phyloP scores from a whole-genome alignment of 73 alveolate genomes.

The Tetrahymena elliotti region DNA sequence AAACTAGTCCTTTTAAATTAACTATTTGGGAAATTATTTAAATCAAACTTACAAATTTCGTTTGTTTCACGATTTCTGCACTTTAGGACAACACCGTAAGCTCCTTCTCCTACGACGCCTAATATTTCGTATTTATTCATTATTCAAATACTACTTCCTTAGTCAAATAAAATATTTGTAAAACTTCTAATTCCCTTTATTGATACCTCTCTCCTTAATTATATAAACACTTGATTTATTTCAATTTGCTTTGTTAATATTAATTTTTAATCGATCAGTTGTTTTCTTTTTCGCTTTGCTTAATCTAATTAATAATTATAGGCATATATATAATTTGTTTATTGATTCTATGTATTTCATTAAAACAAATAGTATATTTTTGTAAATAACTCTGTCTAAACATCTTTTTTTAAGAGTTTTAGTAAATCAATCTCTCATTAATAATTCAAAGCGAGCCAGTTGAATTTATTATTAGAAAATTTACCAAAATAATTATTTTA shows the following conservation, averaged over 20 bases:
- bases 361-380: background rate
- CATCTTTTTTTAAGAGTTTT: background rate
- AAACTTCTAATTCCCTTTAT: background rate
- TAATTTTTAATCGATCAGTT: background rate
- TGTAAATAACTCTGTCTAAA: background rate
- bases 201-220: background rate
- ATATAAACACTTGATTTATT: background rate
- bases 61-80: slow-evolving; percentile 71
- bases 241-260: background rate
- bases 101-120: slow-evolving; percentile 93
- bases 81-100: slow-evolving; percentile 84
- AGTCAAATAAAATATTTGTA: background rate
- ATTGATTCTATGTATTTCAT: background rate
- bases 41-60: slow-evolving; percentile 38
- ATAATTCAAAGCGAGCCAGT: too few species aligned
- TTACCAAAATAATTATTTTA: background rate
- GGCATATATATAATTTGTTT: too few species aligned
- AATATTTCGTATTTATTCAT: slow-evolving; percentile 88
- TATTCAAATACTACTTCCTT: background rate
- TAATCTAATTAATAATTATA: background rate
- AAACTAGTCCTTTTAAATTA: background rate
- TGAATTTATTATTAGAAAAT: background rate
- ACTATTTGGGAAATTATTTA: background rate
- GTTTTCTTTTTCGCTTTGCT: background rate
- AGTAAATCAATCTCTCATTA: background rate